Evolutionary conservation across 2,329 filamentous ascomycete species (phyloP).

Genomic region (Penicillium sumatraense): DNA sequence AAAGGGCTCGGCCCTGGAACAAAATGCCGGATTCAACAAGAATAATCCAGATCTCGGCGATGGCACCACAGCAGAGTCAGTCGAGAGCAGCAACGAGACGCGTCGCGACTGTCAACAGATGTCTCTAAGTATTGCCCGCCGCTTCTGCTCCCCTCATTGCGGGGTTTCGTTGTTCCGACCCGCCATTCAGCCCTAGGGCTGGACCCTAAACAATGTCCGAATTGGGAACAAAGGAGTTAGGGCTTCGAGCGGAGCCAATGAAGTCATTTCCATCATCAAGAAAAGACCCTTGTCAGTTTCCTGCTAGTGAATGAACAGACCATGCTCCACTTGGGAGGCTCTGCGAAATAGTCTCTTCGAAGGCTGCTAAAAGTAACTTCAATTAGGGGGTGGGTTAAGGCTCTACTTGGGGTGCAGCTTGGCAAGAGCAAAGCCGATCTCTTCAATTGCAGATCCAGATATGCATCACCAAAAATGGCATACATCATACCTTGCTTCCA

Average conservation of each 20-base stretch:
- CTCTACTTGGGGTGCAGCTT: too few species aligned
- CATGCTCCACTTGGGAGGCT: not conserved
- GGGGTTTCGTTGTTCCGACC: conserved; percentile 29
- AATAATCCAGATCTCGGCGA: not conserved
- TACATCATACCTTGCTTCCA: conserved; percentile 10
- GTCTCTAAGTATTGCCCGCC: not conserved
- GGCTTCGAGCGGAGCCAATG: conserved; percentile 27
- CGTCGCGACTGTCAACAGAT: not conserved
- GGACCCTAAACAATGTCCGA: conserved; percentile 28
- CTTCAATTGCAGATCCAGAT: not conserved
- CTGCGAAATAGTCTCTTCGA: not conserved
- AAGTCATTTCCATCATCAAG: conserved; percentile 22
- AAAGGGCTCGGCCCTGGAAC: not conserved
- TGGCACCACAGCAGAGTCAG: conserved; percentile 1
- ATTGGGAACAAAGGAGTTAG: conserved; percentile 24
- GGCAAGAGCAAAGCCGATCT: not conserved
- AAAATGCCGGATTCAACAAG: not conserved
- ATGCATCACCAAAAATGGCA: not conserved
- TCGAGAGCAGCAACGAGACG: not conserved
- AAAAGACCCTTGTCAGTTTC: too few species aligned
- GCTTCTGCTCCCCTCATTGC: conserved; percentile 24
- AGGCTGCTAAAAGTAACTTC: not conserved
- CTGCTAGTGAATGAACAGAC: not conserved
- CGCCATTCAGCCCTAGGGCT: conserved; percentile 32
- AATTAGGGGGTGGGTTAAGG: not conserved